A percentile compares a stretch with the other conserved stretches of the same genome.
phyloP scores from a whole-genome alignment of 345 rosid genomes.

The Moricandia moricandioides region DNA sequence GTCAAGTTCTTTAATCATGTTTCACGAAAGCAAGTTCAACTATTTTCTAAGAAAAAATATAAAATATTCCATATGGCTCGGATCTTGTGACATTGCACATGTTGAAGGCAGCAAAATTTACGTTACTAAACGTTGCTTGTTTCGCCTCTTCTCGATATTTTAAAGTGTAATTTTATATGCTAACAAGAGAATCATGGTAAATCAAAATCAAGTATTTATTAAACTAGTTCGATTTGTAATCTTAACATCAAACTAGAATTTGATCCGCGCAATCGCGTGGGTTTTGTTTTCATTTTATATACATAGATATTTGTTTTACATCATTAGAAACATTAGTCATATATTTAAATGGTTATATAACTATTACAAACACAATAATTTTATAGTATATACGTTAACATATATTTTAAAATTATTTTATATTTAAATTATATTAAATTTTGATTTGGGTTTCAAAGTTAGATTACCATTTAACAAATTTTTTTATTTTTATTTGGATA shows the following conservation, averaged over 20 bases:
- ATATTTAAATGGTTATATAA: no score
- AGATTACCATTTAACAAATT: no score
- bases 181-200: neutral
- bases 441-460: no score
- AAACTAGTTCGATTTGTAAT: neutral
- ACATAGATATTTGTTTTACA: no score
- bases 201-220: neutral
- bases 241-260: neutral
- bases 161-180: neutral
- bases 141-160: constrained; percentile 3
- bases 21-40: constrained; percentile 1
- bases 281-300: no score
- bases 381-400: no score
- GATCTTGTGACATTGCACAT: constrained; percentile 38
- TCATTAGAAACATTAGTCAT: no score
- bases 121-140: constrained; percentile 31
- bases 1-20: neutral
- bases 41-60: neutral
- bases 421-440: no score
- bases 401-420: no score
- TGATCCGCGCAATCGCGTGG: no score
- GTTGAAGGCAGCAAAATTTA: constrained; percentile 27
- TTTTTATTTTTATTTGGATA: no score
- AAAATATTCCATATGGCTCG: neutral
- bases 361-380: no score